These are phyloP conservation scores for Aspergillus biplanus DNA, from an alignment of 495 filamentous ascomycete species.

Conservation along the genomic window DNA sequence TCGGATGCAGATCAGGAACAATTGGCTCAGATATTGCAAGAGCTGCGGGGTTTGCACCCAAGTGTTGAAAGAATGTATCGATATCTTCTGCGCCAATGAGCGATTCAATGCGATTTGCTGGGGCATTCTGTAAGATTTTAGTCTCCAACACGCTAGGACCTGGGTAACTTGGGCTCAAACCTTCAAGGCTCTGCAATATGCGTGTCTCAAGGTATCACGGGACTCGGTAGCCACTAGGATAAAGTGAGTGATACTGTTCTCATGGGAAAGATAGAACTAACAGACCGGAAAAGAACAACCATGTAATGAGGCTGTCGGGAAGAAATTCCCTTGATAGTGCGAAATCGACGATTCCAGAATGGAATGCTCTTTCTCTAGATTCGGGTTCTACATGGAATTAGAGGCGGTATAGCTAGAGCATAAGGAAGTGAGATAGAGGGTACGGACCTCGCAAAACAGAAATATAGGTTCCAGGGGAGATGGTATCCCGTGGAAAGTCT, in stretches of 20 bases:
- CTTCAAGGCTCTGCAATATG: constrained; percentile 63
- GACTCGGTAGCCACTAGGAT: constrained; percentile 58
- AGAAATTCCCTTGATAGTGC: constrained; percentile 57
- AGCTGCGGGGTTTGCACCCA: constrained; percentile 38
- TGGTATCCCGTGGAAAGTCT: constrained; percentile 39
- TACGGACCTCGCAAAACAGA: constrained; percentile 43
- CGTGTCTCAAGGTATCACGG: constrained; percentile 62
- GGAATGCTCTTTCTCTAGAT: constrained; percentile 62
- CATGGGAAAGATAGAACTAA: constrained; percentile 17
- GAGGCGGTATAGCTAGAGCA: constrained; percentile 1
- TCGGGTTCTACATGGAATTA: constrained; percentile 42
- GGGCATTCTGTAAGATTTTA: constrained; percentile 24
- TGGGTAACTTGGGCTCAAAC: constrained; percentile 30
- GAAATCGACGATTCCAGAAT: constrained; percentile 69
- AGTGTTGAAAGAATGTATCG: constrained; percentile 35
- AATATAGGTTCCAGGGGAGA: constrained; percentile 30
- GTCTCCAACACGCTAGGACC: neutral
- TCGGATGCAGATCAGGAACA: constrained; percentile 26
- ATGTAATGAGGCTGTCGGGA: constrained; percentile 71
- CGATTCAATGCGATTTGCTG: constrained; percentile 26
- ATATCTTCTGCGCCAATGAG: constrained; percentile 39
- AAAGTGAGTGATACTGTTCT: constrained; percentile 19
- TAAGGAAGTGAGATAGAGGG: neutral
- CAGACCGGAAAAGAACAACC: constrained; percentile 70
- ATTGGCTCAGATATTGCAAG: constrained; percentile 33